Base-by-base conservation (phyloP, 1,139 yeast species). In the Insectozyma bohioensis region DNA sequence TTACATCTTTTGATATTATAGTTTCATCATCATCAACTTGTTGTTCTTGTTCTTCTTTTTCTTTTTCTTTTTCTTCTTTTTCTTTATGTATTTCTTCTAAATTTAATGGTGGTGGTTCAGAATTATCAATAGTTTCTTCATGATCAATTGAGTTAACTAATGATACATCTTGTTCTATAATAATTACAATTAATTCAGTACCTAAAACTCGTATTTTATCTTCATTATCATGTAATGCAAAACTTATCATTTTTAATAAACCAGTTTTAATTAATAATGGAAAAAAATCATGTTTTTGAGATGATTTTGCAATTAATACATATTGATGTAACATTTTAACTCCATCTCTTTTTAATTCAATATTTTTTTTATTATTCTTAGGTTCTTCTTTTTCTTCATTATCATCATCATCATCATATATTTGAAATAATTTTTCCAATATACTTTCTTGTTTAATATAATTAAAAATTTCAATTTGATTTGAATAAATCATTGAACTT, bases 91-190 rank as follows among this genome's bases (percentile, higher is more conserved):
- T 22, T n/a, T 16, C 9, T 4, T 25, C 20, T 20, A 20, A 7
- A 10, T 20, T 20, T 6, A 25, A 10, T 25, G 8, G 4, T 7
- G 63, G 66, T 8, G 61, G 65, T 11, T 63, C 70, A 2, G 56
- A 47, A 39, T 53, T 60, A 41, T 63, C 69, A n/a, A 63, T 58
- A 1, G 57, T 43, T 26, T 60, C 67, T 12, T 65, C 66, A 30
- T 56, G 52, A 36, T 57, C 61, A 3, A 63, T 51, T 1, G 67
- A 53, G 48, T 74, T 78, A 12, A 86, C 77, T 30, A 86, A 56
- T 4, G 81, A 60, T 3, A 86, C 82, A 51, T 88, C 97, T 47
- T 85, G 90, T 42, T 90, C 97, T 22, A 90, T 81, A 6, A 88
- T 80, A 1, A 87, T 68, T 8, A 86, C 83, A 20, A 92, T 74